Conservation (phyloP, 768 basidiomycete species). For the Exsudoporus frostii region DNA sequence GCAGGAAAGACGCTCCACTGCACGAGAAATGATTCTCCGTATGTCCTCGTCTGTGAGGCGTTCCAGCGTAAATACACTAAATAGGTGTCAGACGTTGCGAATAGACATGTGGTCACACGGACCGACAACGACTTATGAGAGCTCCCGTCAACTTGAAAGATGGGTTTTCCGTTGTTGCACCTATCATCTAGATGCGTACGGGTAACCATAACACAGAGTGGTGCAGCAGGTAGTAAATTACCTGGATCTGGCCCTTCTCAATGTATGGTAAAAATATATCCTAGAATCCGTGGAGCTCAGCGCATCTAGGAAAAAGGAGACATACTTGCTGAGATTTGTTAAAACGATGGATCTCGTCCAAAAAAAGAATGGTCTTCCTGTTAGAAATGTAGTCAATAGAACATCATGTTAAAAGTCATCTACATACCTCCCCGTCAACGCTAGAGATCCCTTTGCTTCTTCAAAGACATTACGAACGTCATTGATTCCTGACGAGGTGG, state of each 20-base stretch:
- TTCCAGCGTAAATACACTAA: constrained; percentile 71
- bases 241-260: constrained; percentile 74
- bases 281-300: constrained; percentile 32
- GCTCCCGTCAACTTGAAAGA: constrained; percentile 79
- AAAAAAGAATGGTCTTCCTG: constrained; percentile 71
- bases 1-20: constrained; percentile 38
- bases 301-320: not conserved
- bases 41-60: constrained; percentile 65
- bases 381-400: constrained; percentile 3
- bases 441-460: constrained; percentile 65
- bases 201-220: not conserved
- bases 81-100: constrained; percentile 18
- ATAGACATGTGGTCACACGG: constrained; percentile 20
- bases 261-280: constrained; percentile 81
- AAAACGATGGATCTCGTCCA: constrained; percentile 85
- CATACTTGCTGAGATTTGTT: constrained; percentile 66
- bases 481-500: constrained; percentile 63
- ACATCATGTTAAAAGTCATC: not conserved
- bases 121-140: constrained; percentile 75
- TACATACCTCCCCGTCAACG: constrained; percentile 58
- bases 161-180: constrained; percentile 88
- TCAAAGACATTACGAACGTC: constrained; percentile 75
- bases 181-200: constrained; percentile 49
- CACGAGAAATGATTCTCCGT: constrained; percentile 52
- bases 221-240: constrained; percentile 16